Percentiles rank a stretch among this genome's conserved stretches.
phyloP scores from a whole-genome alignment of 257 asterid genomes.

The Nicotiana sylvestris region DNA sequence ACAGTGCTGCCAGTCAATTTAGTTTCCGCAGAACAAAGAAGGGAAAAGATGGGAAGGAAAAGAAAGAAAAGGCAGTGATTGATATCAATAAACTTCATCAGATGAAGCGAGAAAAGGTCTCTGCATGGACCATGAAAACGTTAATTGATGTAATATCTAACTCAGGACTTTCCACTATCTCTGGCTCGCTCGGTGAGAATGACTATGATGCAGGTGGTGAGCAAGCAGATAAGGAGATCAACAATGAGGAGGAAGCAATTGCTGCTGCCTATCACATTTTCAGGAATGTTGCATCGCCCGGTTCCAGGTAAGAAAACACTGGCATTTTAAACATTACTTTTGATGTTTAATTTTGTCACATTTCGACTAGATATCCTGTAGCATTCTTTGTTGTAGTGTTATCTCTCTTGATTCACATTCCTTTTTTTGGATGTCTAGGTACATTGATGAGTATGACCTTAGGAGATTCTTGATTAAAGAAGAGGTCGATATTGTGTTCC shows the following conservation, averaged over 20 bases:
- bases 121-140: constrained; percentile 94
- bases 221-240: constrained; percentile 64
- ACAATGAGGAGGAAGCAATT: constrained; percentile 75
- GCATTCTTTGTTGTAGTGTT: background rate
- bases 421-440: constrained; percentile 26
- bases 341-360: background rate
- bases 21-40: constrained; percentile 40
- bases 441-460: constrained; percentile 62
- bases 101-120: constrained; percentile 81
- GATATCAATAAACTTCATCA: constrained; percentile 64
- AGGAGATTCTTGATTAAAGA: constrained; percentile 82
- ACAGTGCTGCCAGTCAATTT: constrained; percentile 44
- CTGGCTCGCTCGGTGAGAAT: constrained; percentile 51
- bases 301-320: constrained; percentile 57
- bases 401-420: background rate
- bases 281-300: constrained; percentile 66
- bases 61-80: constrained; percentile 42
- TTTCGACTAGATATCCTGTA: background rate
- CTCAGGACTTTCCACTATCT: constrained; percentile 69
- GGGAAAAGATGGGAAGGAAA: constrained; percentile 60
- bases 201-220: constrained; percentile 35
- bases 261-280: constrained; percentile 84
- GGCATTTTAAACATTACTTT: background rate
- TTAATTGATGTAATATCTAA: constrained; percentile 62
- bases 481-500: constrained; percentile 70